These are phyloP conservation scores for Ganoderma sinense DNA, from an alignment of 1,284 basidiomycete species.

Conservation along the genomic window DNA sequence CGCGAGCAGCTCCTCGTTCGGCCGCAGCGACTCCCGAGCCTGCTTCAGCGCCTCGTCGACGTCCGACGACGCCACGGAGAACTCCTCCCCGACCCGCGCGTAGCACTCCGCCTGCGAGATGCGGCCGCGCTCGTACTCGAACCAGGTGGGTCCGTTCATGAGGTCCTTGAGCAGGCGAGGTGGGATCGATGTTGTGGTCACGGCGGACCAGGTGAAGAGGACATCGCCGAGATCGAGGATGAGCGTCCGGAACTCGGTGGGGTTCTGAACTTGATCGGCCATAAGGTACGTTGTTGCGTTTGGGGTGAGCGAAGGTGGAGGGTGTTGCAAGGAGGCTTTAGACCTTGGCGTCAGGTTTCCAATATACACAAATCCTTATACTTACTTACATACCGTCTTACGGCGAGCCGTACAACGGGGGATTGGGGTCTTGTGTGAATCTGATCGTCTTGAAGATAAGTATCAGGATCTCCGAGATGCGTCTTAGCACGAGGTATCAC, in stretches of 20 bases:
- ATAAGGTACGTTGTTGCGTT: neutral
- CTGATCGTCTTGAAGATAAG: neutral
- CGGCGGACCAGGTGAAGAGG: slow-evolving; percentile 61
- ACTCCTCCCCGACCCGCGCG: slow-evolving; percentile 48
- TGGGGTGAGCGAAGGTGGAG: neutral
- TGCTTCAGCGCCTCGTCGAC: slow-evolving; percentile 52
- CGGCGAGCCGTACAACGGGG: neutral
- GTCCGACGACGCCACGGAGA: slow-evolving; percentile 47
- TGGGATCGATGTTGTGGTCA: slow-evolving; percentile 54
- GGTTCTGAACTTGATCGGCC: neutral
- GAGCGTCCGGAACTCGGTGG: slow-evolving; percentile 37
- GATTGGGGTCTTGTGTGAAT: neutral
- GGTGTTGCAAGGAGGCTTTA: neutral
- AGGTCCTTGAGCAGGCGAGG: slow-evolving; percentile 51
- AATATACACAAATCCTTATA: neutral
- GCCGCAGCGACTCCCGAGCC: slow-evolving; percentile 54
- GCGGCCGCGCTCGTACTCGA: slow-evolving; percentile 55
- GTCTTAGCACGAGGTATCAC: neutral
- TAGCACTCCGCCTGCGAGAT: slow-evolving; percentile 57
- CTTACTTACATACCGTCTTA: neutral
- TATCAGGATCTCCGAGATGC: neutral
- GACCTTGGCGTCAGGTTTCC: neutral
- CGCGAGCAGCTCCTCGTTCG: slow-evolving; percentile 52
- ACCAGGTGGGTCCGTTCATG: slow-evolving; percentile 57
- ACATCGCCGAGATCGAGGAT: slow-evolving; percentile 64